phyloP scores from a whole-genome alignment of 2,329 filamentous ascomycete genomes.

The Hypoxylon sp. region DNA sequence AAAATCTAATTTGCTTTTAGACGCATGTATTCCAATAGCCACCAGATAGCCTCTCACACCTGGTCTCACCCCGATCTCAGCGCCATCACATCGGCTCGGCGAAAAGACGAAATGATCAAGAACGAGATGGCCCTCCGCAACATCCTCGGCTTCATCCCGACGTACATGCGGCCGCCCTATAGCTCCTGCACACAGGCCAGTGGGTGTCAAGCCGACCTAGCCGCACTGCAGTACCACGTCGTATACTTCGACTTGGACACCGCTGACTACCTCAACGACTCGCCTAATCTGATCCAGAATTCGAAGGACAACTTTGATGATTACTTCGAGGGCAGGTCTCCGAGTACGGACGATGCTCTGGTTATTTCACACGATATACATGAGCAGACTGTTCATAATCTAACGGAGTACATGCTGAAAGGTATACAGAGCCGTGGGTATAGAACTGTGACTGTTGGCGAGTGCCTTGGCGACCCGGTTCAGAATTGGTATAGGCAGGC shows the following conservation, averaged over 20 bases:
- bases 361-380: conserved; percentile 69
- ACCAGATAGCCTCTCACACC: conserved; percentile 73
- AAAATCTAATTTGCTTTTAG: conserved; percentile 22
- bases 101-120: conserved; percentile 65
- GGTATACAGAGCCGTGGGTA: conserved; percentile 55
- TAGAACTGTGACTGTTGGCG: conserved; percentile 61
- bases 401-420: conserved; percentile 57
- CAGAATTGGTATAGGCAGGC: conserved; percentile 60
- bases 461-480: conserved; percentile 61
- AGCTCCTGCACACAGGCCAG: conserved; percentile 59
- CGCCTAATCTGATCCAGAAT: conserved; percentile 61
- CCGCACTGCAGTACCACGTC: conserved; percentile 67
- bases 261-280: conserved; percentile 70
- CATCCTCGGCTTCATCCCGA: conserved; percentile 69
- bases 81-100: conserved; percentile 59
- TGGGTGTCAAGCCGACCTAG: conserved; percentile 55
- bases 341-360: conserved; percentile 60
- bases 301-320: conserved; percentile 65
- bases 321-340: conserved; percentile 57
- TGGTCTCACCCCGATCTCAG: conserved; percentile 67
- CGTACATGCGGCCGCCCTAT: conserved; percentile 66
- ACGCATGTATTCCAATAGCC: conserved; percentile 67
- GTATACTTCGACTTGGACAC: conserved; percentile 73
- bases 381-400: conserved; percentile 61
- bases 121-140: conserved; percentile 70